Percentiles rank a stretch among this genome's conserved stretches.
phyloP scores from a whole-genome alignment of 495 filamentous ascomycete species.

The Pseudevernia furfuracea region DNA sequence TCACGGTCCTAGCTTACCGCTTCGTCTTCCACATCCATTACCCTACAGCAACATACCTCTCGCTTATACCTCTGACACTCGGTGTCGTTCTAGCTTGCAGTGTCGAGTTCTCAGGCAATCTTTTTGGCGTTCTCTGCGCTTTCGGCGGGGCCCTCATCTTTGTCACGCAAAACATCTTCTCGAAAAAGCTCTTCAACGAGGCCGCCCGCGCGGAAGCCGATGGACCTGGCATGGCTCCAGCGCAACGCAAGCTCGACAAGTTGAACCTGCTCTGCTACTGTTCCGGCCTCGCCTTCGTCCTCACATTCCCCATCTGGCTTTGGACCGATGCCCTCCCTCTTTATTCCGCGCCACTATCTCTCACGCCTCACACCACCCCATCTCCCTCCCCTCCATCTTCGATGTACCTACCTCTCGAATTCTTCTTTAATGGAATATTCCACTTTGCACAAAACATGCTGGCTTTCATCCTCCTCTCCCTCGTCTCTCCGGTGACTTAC shows the following conservation, averaged over 20 bases:
- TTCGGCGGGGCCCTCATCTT: constrained; percentile 86
- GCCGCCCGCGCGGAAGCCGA: constrained; percentile 73
- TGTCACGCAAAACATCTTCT: constrained; percentile 98
- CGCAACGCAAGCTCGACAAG: constrained; percentile 77
- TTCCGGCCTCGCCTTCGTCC: constrained; percentile 77
- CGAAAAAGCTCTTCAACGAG: constrained; percentile 98
- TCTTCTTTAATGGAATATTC: constrained; percentile 93
- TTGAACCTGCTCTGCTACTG: constrained; percentile 96
- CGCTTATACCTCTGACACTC: constrained; percentile 80
- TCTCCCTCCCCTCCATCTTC: constrained; percentile 53
- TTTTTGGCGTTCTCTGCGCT: constrained; percentile 80
- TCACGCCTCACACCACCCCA: constrained; percentile 44
- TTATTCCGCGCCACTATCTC: constrained; percentile 60
- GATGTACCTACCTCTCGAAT: constrained; percentile 73
- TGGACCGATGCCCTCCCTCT: constrained; percentile 78
- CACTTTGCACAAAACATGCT: constrained; percentile 96
- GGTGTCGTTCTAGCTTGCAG: constrained; percentile 95
- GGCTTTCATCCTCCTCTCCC: constrained; percentile 82
- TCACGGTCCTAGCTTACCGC: constrained; percentile 91
- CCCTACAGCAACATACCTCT: constrained; percentile 80
- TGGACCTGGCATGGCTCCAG: constrained; percentile 41
- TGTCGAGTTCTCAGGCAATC: constrained; percentile 76
- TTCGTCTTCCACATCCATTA: constrained; percentile 82
- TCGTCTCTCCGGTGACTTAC: constrained; percentile 94
- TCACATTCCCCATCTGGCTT: constrained; percentile 92